Conservation (phyloP, 345 rosid genomes). For the Citrus sp. region DNA sequence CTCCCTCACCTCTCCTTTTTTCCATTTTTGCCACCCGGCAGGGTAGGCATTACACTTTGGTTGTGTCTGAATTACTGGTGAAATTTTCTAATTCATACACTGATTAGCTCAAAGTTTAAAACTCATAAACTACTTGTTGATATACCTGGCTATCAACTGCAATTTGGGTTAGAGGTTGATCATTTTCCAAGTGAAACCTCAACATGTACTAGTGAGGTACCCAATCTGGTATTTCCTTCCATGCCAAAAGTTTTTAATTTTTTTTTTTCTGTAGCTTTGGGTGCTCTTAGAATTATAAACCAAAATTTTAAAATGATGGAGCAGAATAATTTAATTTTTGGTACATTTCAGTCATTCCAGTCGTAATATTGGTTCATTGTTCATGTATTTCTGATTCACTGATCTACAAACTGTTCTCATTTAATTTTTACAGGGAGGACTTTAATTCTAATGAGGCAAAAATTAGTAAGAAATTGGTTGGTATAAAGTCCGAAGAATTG, state of each 20-base stretch:
- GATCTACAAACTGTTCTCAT: background rate
- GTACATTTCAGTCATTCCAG: background rate
- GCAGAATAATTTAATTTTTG: background rate
- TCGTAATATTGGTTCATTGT: background rate
- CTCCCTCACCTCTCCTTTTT: background rate
- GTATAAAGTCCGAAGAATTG: constrained; percentile 19
- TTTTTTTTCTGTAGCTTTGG: background rate
- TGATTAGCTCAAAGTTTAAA: background rate
- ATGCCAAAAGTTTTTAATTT: background rate
- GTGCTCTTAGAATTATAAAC: background rate
- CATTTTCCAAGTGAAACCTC: background rate
- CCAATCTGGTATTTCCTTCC: background rate
- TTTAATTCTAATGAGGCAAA: constrained; percentile 16
- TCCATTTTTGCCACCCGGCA: background rate
- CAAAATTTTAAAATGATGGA: background rate
- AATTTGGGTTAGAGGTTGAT: background rate
- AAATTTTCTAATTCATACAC: background rate
- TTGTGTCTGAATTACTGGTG: background rate
- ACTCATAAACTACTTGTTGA: background rate
- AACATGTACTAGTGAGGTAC: background rate
- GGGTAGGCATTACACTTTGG: too few relatives aligned
- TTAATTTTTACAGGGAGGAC: constrained; percentile 30
- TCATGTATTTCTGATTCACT: background rate
- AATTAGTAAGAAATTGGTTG: constrained; percentile 28
- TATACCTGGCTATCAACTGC: background rate